Evolutionary conservation across 257 asterid species (phyloP), one percentile per base, ranked within the genome.

Genomic region (Anisodus tanguticus): DNA sequence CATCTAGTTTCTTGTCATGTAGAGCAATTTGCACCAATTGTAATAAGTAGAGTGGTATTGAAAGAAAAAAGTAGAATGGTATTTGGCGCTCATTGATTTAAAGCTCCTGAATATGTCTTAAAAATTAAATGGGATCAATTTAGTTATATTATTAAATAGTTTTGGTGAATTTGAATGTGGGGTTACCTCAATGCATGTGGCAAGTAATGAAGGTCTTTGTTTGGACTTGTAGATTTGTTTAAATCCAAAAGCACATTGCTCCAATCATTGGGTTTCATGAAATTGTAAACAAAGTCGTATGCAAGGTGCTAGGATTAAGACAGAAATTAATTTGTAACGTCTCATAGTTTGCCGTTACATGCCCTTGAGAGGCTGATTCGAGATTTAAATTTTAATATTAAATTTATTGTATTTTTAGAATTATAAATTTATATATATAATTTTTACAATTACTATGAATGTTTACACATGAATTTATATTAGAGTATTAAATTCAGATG

Each of bases 261-360:
- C 62, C 57, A 55, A 62, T 81, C 57, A n/a, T 41, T 16, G 3
- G 26, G 6, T 49, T 47, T 9, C 17, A 22, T 26, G 26, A 66
- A 58, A 83, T 58, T 70, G 37, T 41, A 69, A 67, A 43, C 54
- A 39, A 5, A 12, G 57, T 15, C 81, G 71, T 83, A 82, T 82
- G 84, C 66, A 82, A 53, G 47, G 19, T 62, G 39, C 64, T 6
- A 66, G 62, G 64, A 37, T 0, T 26, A 15, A 62, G 62, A 66
- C 59, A 66, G 3, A 62, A 7, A 12, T 31, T 22, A 22, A 53
- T 51, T 63, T 51, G 63, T 31, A 51, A 51, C 51, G 81, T 53
- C 47, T 53, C 64, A 26, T 26, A 76, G 43, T 26, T 76, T 51
- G 43, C 13, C 13, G 51, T 15, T 8, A 19, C 26, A 76, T 76